These are phyloP conservation scores for Acacia melanoxylon DNA, from an alignment of 306 rosid genomes.

Conservation along the genomic window DNA sequence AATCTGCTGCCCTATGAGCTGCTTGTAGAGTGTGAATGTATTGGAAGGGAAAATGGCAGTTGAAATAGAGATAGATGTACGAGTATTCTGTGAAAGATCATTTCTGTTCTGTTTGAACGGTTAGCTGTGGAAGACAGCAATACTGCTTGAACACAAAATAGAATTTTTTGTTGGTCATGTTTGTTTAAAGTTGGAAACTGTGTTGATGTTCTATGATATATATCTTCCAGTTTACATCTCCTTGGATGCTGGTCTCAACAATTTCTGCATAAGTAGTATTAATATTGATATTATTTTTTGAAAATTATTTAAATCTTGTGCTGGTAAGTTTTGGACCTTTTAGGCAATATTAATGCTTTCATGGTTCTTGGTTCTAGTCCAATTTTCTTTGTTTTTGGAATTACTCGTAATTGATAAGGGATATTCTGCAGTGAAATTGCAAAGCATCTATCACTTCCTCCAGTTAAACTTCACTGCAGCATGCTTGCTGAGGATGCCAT, in stretches of 20 bases:
- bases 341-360: conserved; percentile 4
- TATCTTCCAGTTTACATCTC: not conserved
- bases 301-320: not conserved
- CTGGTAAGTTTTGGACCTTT: conserved; percentile 3
- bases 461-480: conserved; percentile 94
- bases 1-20: not conserved
- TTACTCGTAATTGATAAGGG: not conserved
- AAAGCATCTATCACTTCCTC: conserved; percentile 90
- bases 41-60: not conserved
- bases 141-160: not conserved
- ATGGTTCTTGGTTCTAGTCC: conserved; percentile 4
- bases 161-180: not conserved
- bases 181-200: not conserved
- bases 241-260: not conserved
- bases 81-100: not conserved
- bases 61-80: not conserved
- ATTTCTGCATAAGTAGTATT: not conserved
- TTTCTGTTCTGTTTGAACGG: not conserved
- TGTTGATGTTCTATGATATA: not conserved
- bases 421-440: conserved; percentile 73
- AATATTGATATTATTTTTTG: not conserved
- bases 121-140: not conserved
- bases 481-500: conserved; percentile 99
- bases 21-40: not conserved
- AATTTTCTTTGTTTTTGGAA: not conserved